Percentiles rank a stretch among this genome's conserved stretches.
These are phyloP conservation scores for Leucaena leucocephala DNA, from an alignment of 306 rosid species.

Conservation along the genomic window DNA sequence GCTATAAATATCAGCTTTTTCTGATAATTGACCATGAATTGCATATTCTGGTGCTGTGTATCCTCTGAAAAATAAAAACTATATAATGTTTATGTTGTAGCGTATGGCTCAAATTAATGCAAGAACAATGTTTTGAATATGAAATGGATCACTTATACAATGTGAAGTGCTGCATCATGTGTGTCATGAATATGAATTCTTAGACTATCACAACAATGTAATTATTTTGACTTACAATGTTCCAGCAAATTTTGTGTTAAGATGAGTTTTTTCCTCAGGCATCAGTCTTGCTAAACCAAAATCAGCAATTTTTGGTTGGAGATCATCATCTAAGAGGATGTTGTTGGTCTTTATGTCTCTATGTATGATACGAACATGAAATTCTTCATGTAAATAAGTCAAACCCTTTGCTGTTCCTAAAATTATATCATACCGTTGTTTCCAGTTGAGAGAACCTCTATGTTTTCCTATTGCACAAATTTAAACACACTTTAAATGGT, in stretches of 20 bases:
- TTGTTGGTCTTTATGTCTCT: slow-evolving; percentile 8
- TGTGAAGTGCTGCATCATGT: neutral
- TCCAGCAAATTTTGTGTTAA: slow-evolving; percentile 53
- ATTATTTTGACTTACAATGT: slow-evolving; percentile 57
- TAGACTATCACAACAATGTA: neutral
- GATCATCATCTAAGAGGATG: slow-evolving; percentile 7
- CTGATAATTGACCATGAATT: slow-evolving; percentile 74
- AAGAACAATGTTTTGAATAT: neutral
- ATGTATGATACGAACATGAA: neutral
- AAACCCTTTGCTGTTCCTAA: slow-evolving; percentile 13
- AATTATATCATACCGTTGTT: neutral
- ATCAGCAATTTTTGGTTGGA: slow-evolving; percentile 18
- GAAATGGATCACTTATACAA: neutral
- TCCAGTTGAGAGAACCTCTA: slow-evolving; percentile 22
- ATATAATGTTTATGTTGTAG: neutral
- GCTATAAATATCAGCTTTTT: slow-evolving; percentile 70
- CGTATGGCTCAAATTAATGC: too few relatives aligned
- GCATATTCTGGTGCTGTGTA: slow-evolving; percentile 82
- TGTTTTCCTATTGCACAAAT: slow-evolving; percentile 42
- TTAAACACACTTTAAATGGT: neutral
- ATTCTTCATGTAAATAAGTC: slow-evolving; percentile 9
- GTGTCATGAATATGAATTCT: neutral
- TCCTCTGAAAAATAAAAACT: slow-evolving; percentile 47
- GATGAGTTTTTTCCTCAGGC: neutral
- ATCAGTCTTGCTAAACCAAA: slow-evolving; percentile 3